Percentiles rank a stretch among this genome's conserved stretches.
Conservation (phyloP, 768 basidiomycete species). For the Hemileccinum rubropunctum region DNA sequence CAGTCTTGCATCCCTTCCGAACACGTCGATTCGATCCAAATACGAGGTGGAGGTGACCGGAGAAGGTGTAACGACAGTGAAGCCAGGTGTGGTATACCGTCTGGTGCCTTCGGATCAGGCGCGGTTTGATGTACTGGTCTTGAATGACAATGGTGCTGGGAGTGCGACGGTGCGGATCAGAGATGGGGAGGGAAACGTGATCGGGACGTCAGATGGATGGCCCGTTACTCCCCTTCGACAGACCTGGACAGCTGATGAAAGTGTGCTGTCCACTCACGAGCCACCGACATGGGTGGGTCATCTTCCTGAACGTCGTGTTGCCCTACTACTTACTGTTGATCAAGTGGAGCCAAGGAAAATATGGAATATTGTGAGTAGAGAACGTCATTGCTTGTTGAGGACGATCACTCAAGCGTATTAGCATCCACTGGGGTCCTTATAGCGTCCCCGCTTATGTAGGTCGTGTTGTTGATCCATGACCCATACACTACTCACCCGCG, state of each 20-base stretch:
- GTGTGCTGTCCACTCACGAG: conserved; percentile 43
- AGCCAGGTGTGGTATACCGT: conserved; percentile 41
- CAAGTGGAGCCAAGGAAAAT: conserved; percentile 53
- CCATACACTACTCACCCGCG: not conserved
- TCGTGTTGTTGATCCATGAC: not conserved
- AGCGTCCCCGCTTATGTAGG: conserved; percentile 45
- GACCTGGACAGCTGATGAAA: conserved; percentile 38
- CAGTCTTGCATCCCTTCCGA: conserved; percentile 18
- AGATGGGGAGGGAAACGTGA: conserved; percentile 32
- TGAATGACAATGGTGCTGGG: conserved; percentile 30
- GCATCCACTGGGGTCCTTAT: conserved; percentile 50
- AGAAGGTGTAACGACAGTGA: conserved; percentile 40
- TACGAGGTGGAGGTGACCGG: conserved; percentile 40
- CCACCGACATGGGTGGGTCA: conserved; percentile 50
- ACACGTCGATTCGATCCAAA: conserved; percentile 32
- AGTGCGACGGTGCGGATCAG: conserved; percentile 33
- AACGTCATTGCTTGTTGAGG: not conserved
- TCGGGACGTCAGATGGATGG: conserved; percentile 39
- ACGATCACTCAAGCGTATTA: conserved; percentile 16
- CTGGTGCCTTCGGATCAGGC: conserved; percentile 51
- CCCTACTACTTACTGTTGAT: conserved; percentile 1
- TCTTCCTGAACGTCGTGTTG: not conserved
- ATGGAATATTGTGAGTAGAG: conserved; percentile 50
- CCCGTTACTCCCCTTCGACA: conserved; percentile 36
- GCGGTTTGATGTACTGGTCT: conserved; percentile 46